Evolutionary conservation across 441 rosid genomes (phyloP).

Genomic region (Melastoma candidum): DNA sequence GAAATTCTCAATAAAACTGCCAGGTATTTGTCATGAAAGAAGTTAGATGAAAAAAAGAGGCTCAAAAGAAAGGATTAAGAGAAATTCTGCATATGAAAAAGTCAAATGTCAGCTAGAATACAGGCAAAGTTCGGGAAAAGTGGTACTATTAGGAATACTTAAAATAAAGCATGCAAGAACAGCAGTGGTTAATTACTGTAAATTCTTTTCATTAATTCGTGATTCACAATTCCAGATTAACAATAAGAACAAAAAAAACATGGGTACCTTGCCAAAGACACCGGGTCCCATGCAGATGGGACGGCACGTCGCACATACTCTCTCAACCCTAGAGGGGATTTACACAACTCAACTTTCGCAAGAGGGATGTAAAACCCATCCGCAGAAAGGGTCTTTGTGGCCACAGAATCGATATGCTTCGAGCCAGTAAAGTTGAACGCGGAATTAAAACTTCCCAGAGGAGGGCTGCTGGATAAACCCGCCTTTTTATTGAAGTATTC

Average conservation of each 20-base stretch:
- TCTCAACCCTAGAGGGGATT: conserved; percentile 26
- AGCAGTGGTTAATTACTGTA: too few species aligned
- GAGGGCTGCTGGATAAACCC: conserved; percentile 28
- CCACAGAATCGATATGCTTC: conserved; percentile 38
- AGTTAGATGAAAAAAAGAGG: not conserved
- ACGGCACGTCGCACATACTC: conserved; percentile 41
- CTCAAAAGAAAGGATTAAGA: too few species aligned
- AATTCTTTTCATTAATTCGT: too few species aligned
- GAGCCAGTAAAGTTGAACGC: conserved; percentile 57
- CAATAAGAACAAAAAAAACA: conserved; percentile 6
- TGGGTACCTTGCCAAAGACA: conserved; percentile 47
- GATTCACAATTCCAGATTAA: conserved; percentile 4
- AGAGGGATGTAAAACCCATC: conserved; percentile 52
- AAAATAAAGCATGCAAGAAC: too few species aligned
- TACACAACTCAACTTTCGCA: conserved; percentile 40
- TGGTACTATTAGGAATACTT: too few species aligned
- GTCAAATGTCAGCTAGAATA: too few species aligned
- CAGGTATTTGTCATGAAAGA: conserved; percentile 9
- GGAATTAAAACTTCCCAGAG: conserved; percentile 57
- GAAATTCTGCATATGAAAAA: too few species aligned
- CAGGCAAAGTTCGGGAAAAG: too few species aligned
- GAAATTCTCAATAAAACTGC: conserved; percentile 60
- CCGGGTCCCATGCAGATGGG: conserved; percentile 56
- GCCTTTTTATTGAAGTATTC: conserved; percentile 40
- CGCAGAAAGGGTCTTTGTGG: conserved; percentile 46